Base-by-base conservation (phyloP, 192 early-diverging fungal species). In the Gigaspora rosea region DNA sequence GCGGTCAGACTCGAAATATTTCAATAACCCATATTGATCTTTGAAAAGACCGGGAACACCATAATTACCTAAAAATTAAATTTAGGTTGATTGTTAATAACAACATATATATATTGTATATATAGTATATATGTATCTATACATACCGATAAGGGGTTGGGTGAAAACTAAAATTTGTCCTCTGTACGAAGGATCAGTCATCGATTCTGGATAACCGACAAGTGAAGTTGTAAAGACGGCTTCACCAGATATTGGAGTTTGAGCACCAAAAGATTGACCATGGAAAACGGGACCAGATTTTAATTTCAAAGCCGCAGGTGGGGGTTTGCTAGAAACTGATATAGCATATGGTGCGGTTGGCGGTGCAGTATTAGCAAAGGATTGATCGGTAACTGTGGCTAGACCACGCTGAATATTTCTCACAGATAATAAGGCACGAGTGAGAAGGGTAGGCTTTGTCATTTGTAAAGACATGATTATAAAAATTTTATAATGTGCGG, bases 101-200 rank as follows among this genome's bases (percentile, higher is more conserved):
- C 41, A 20, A 46, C 62, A 63, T 33, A 47, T 48, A 27, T 49
- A 47, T 27, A 64, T 16, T 57, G 76, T 46, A 22, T 27, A 27
- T 27, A 27, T 27, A 27, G 27, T 27, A 27, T 27, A 27, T 27
- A 27, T 27, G 27, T 27, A 27, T 27, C 0, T 27, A 0, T 27
- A 27, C 27, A 27, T 71, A 81, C 96, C 96, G 79, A 97, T 91
- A 54, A 98, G 83, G 32, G 96, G 96, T 81, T 96, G 95, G n/a
- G 96, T 96, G 71, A 98, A 96, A 8, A 95, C 94, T 32, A 98
- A 89, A 71, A 98, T 95, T 85, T 98, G 96, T 54, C 96, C 96
- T 52, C 84, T 85, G 84, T 98, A 98, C n/a, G 95, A 97, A 9
- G 96, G 96, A 79, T 98, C 96, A 62, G 95, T 97, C 95, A 98